Percentiles rank a stretch among this genome's conserved stretches.
Evolutionary conservation across 2,329 filamentous ascomycete species (phyloP).

Genomic region (Neoscytalidium dimidiatum): DNA sequence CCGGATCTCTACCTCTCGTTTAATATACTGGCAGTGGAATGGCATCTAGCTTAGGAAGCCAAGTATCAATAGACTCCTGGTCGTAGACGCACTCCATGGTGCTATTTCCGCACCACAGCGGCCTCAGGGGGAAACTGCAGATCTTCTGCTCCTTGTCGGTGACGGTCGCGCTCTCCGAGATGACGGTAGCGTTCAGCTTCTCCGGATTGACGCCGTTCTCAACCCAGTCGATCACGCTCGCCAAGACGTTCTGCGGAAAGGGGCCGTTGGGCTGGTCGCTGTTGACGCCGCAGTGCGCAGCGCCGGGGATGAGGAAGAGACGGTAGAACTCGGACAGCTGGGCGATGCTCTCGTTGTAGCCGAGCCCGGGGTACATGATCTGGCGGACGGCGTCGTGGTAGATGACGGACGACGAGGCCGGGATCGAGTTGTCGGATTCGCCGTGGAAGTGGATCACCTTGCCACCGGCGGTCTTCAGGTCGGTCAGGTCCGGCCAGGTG

Average conservation of each 20-base stretch:
- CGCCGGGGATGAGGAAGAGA: conserved; percentile 57
- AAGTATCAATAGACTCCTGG: conserved; percentile 41
- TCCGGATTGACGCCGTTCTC: conserved; percentile 51
- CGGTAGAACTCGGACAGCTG: conserved; percentile 56
- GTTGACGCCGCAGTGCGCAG: conserved; percentile 49
- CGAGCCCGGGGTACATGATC: conserved; percentile 50
- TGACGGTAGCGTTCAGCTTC: conserved; percentile 45
- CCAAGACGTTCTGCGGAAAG: conserved; percentile 49
- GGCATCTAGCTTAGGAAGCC: conserved; percentile 42
- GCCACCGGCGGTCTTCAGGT: conserved; percentile 52
- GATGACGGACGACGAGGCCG: conserved; percentile 55
- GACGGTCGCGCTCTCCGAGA: conserved; percentile 19
- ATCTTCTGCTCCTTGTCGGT: conserved; percentile 40
- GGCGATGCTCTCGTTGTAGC: conserved; percentile 40
- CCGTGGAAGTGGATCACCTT: conserved; percentile 62
- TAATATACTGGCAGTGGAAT: conserved; percentile 44
- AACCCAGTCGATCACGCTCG: conserved; percentile 54
- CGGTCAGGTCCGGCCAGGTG: conserved; percentile 54
- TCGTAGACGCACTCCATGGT: conserved; percentile 43
- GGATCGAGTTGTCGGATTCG: conserved; percentile 57
- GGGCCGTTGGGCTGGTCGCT: conserved; percentile 29
- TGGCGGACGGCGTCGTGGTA: conserved; percentile 57
- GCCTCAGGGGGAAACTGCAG: conserved; percentile 48
- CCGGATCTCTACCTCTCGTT: too few relatives aligned
- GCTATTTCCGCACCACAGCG: conserved; percentile 41